Conservation (phyloP, 2,329 filamentous ascomycete species). For the Atkinsonella hypoxylon region DNA sequence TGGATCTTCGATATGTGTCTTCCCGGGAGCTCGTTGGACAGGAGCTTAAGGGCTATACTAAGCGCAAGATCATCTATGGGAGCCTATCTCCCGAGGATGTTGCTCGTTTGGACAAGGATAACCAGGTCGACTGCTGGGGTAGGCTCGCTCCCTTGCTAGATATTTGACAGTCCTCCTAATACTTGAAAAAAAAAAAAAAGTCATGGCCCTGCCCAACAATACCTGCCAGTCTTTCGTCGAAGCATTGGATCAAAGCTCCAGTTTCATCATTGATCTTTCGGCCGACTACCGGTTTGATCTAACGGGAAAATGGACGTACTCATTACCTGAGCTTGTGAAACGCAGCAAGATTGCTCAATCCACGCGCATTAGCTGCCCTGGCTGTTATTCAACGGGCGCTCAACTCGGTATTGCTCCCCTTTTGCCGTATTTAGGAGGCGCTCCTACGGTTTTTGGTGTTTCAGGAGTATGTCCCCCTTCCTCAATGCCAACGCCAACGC, state of each 20-base stretch:
- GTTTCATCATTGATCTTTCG: constrained; percentile 85
- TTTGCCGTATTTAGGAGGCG: constrained; percentile 44
- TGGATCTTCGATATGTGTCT: constrained; percentile 85
- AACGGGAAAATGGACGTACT: constrained; percentile 58
- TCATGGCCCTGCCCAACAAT: constrained; percentile 92
- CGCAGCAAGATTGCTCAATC: constrained; percentile 65
- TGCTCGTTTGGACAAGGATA: constrained; percentile 67
- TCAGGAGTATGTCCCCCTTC: constrained; percentile 39
- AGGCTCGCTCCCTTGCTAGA: no score
- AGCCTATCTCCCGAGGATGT: constrained; percentile 82
- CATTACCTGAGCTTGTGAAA: constrained; percentile 73
- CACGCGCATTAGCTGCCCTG: constrained; percentile 80
- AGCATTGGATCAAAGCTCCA: constrained; percentile 64
- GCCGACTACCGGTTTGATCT: constrained; percentile 88
- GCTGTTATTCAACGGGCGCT: constrained; percentile 88
- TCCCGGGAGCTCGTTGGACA: constrained; percentile 85
- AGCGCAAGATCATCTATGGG: constrained; percentile 85
- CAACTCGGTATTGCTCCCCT: constrained; percentile 82
- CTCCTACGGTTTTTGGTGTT: constrained; percentile 79
- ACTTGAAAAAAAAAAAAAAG: constrained; percentile 17
- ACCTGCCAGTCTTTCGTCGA: constrained; percentile 92
- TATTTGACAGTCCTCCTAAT: no score
- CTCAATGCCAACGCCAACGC: no score
- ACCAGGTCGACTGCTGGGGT: constrained; percentile 64
- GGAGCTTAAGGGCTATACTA: constrained; percentile 79